A percentile compares a stretch with the other conserved stretches of the same genome.
Evolutionary conservation across 495 filamentous ascomycete species (phyloP).

Genomic region (Jackrogersella minutella): DNA sequence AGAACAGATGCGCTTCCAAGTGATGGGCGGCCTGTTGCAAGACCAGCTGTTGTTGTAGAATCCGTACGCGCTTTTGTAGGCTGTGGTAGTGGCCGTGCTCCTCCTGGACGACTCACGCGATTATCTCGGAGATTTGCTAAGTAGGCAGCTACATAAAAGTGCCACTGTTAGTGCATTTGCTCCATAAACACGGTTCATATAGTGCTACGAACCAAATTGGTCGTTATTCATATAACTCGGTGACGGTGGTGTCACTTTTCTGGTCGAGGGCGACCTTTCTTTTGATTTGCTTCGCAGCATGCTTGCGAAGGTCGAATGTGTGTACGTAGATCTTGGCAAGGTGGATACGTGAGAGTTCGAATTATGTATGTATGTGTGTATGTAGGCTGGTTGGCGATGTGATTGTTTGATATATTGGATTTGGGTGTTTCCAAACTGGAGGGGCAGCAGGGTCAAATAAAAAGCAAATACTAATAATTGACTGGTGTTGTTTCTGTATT

Average conservation of each 20-base stretch:
- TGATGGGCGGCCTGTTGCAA: constrained; percentile 45
- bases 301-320: constrained; percentile 9
- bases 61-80: constrained; percentile 50
- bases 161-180: constrained; percentile 42
- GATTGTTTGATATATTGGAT: too few relatives aligned
- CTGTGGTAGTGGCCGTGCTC: constrained; percentile 78
- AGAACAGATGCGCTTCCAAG: constrained; percentile 49
- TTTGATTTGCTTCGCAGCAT: constrained; percentile 44
- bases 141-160: constrained; percentile 68
- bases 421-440: too few relatives aligned
- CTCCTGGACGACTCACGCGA: constrained; percentile 76
- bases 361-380: neutral
- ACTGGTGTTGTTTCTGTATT: too few relatives aligned
- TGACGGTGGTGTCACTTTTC: constrained; percentile 75
- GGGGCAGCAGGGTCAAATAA: too few relatives aligned
- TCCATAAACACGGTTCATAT: constrained; percentile 37
- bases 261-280: constrained; percentile 39
- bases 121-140: constrained; percentile 82
- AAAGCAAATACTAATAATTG: too few relatives aligned
- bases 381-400: constrained; percentile 8
- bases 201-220: constrained; percentile 76
- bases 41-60: constrained; percentile 35
- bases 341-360: neutral
- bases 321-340: neutral
- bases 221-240: constrained; percentile 86